Evolutionary conservation across 2,329 filamentous ascomycete species (phyloP).

Genomic region (Monilinia laxa): DNA sequence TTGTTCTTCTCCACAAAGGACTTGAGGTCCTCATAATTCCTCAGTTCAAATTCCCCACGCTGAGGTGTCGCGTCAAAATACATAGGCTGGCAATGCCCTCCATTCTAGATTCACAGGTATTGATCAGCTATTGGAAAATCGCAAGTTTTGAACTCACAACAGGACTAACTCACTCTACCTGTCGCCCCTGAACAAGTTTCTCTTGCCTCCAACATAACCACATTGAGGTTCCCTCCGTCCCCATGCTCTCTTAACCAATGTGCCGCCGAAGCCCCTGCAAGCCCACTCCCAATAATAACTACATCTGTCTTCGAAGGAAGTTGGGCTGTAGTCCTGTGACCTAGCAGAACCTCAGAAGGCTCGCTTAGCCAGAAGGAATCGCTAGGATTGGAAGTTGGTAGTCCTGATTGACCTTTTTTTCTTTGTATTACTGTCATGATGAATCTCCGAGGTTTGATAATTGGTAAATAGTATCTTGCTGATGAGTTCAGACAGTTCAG

Average conservation of each 20-base stretch:
- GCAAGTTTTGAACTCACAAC: slow-evolving; percentile 14
- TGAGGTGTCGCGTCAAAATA: slow-evolving; percentile 61
- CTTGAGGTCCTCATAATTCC: slow-evolving; percentile 62
- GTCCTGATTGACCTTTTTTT: slow-evolving; percentile 34
- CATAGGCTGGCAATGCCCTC: slow-evolving; percentile 72
- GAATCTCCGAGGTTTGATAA: neutral
- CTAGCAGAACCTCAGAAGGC: slow-evolving; percentile 61
- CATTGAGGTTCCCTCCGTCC: slow-evolving; percentile 46
- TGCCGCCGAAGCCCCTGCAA: slow-evolving; percentile 72
- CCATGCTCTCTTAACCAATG: slow-evolving; percentile 55
- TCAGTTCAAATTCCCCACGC: slow-evolving; percentile 70
- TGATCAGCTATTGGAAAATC: neutral
- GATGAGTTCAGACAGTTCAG: too few species aligned
- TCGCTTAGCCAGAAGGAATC: slow-evolving; percentile 72
- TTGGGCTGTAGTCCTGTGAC: slow-evolving; percentile 64
- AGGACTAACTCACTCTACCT: slow-evolving; percentile 61
- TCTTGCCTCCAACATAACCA: slow-evolving; percentile 74
- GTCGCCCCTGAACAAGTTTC: slow-evolving; percentile 84
- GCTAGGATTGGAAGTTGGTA: slow-evolving; percentile 62
- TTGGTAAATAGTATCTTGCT: neutral
- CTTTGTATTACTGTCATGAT: slow-evolving; percentile 13
- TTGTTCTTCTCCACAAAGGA: slow-evolving; percentile 55
- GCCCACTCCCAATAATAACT: slow-evolving; percentile 72
- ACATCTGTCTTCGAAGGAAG: slow-evolving; percentile 65
- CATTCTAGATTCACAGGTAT: slow-evolving; percentile 50